Evolutionary conservation across 1,284 basidiomycete species (phyloP), one percentile per base, ranked within the genome.

Genomic region (Boletellus sp.): DNA sequence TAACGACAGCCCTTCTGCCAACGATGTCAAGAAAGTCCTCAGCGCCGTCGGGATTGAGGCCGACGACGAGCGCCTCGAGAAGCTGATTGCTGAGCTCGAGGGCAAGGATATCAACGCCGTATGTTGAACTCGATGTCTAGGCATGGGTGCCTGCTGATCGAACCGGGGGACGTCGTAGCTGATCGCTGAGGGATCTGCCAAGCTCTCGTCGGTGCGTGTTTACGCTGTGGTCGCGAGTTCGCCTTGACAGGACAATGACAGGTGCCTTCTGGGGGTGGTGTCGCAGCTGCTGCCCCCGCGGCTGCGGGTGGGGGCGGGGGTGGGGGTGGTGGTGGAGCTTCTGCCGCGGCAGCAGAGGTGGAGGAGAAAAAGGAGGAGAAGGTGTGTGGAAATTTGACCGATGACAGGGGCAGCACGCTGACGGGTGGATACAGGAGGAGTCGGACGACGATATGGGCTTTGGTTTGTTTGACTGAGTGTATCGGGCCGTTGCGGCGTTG

Each of bases 371-470:
- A 91, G 78, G 86, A 87, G 74, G 79, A 89, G 68, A 85, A 88
- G 82, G 84, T 82, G 42, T 29, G 76, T 72, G 41, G 1, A 8
- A 5, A 30, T 20, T 41, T 33, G 40, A 23, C 11, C 0, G 4
- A 14, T 17, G 2, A 16, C 35, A 21, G 11, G 41, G 8, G 30
- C 43, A 25, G 10, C 3, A 21, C 21, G 30, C 33, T 60, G 27
- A 60, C 46, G 1, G 13, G 32, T 36, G 34, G 36, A 42, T 59
- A 49, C 66, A 90, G 84, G 87, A 90, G 71, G 88, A 91, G 67
- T 89, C 87, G 48, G 87, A 91, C 73, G 88, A 91, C 52, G 88
- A 91, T 68, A 90, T 91, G 87, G 87, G 91, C 77, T 94, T 94
- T 73, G 91, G 91, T 77, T 81, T 94, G 54, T 94, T 94, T 79